Evolutionary conservation across 1,139 yeast genomes (phyloP), one percentile per base, ranked within the genome.

Genomic region (Kurtzmaniella quercitrusa): DNA sequence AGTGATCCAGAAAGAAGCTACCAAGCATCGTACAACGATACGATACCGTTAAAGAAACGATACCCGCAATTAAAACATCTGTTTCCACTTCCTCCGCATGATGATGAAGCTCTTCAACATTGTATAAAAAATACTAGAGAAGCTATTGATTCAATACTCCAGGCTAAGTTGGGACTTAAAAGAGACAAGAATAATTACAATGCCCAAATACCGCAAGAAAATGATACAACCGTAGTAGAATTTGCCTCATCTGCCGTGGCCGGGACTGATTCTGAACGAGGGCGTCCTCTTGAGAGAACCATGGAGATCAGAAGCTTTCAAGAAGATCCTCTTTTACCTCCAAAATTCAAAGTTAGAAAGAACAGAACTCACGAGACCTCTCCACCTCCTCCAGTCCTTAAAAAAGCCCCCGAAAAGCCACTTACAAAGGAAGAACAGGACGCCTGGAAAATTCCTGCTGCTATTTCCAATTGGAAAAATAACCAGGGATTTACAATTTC

Each of bases 381-480:
- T 0, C 80, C 89, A 0, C 88, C 89, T 0, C 83, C 89, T 0
- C 76, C 76, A 3, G 56, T 71, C 14, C 53, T 71, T 36, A 68
- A 68, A 45, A 50, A 53, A 33, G 35, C 20, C 5, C 36, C 55
- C 12, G 53, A 51, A 7, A 34, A 28, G 35, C 39, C 42, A 51
- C 60, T 85, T n/a, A 78, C 93, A 0, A 80, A 81, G 34, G 88
- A 84, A 52, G 96, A 89, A 45, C 84, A 82, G 47, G 82, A 78
- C 32, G 77, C 80, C 47, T 93, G 98, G 98, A 75, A 76, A 40
- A 88, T 93, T 22, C 98, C 98, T 0, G 84, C 96, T 0, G 89
- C 95, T 1, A 78, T 93, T 1, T 91, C 98, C 1, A 89, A 88
- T 60, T 93, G 98, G 98, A 91, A 91, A 61, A 93, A 93, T 59